These are phyloP conservation scores for Melastoma candidum DNA, from an alignment of 441 rosid species.

Conservation along the genomic window DNA sequence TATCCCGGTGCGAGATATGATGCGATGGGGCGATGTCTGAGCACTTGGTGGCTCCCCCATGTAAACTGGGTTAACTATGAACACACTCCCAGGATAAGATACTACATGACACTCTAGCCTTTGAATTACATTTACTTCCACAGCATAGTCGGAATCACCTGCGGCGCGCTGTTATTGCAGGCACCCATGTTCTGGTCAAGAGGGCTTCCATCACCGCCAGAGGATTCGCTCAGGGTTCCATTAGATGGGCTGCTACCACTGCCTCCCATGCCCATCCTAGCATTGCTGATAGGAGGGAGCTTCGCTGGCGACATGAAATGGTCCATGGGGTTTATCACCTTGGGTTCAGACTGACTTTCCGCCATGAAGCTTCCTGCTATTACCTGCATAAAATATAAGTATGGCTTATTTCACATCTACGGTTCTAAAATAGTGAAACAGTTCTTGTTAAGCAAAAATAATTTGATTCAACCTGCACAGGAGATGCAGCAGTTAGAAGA, in stretches of 20 bases:
- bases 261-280: slow-evolving; percentile 9
- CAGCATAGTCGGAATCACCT: slow-evolving; percentile 33
- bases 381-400: slow-evolving; percentile 29
- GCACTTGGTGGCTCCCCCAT: too few species aligned
- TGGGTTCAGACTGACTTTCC: slow-evolving; percentile 44
- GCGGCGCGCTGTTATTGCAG: slow-evolving; percentile 38
- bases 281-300: slow-evolving; percentile 21
- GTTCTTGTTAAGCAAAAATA: neutral
- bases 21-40: too few species aligned
- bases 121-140: slow-evolving; percentile 30
- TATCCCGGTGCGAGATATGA: too few species aligned
- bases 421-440: neutral
- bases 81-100: too few species aligned
- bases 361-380: slow-evolving; percentile 67
- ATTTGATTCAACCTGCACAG: slow-evolving; percentile 44
- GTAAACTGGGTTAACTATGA: too few species aligned
- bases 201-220: slow-evolving; percentile 64
- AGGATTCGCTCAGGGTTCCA: slow-evolving; percentile 66
- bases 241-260: slow-evolving; percentile 59
- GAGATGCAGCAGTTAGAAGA: slow-evolving; percentile 57
- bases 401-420: neutral
- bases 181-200: slow-evolving; percentile 53
- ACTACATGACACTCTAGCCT: too few species aligned
- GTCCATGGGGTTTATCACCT: slow-evolving; percentile 30
- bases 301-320: slow-evolving; percentile 20